Conservation (phyloP, 2,329 filamentous ascomycete species). For the Blastomyces silverae region DNA sequence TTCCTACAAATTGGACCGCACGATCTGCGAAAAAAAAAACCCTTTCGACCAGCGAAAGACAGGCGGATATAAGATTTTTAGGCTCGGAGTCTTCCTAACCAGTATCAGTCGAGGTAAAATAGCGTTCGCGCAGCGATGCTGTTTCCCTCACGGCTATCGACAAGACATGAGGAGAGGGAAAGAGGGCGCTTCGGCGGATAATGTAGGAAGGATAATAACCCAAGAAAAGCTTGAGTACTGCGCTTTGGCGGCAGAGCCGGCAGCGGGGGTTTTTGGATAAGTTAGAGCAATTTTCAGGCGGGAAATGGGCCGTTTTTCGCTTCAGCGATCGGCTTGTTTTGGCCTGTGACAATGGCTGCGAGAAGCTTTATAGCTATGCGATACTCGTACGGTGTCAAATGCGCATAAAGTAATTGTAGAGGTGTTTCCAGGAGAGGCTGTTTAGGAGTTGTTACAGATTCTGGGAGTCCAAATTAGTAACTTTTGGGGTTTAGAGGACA, state of each 20-base stretch:
- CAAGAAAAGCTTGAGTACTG: neutral
- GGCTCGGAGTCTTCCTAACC: neutral
- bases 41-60: conserved; percentile 29
- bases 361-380: neutral
- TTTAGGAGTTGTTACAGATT: conserved; percentile 10
- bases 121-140: conserved; percentile 19
- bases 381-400: conserved; percentile 10
- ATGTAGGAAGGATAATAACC: neutral
- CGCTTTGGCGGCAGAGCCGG: neutral
- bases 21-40: neutral
- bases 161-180: conserved; percentile 3
- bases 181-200: conserved; percentile 4
- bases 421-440: neutral
- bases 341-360: neutral
- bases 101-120: conserved; percentile 5
- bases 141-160: conserved; percentile 13
- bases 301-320: neutral
- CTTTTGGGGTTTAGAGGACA: neutral
- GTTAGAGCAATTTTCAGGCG: neutral
- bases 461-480: neutral
- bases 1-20: neutral
- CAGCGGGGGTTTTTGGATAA: neutral
- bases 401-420: conserved; percentile 1
- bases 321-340: neutral
- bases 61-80: conserved; percentile 1